Evolutionary conservation across 2,329 filamentous ascomycete species (phyloP).

Genomic region (Verticillium nonalfalfae): DNA sequence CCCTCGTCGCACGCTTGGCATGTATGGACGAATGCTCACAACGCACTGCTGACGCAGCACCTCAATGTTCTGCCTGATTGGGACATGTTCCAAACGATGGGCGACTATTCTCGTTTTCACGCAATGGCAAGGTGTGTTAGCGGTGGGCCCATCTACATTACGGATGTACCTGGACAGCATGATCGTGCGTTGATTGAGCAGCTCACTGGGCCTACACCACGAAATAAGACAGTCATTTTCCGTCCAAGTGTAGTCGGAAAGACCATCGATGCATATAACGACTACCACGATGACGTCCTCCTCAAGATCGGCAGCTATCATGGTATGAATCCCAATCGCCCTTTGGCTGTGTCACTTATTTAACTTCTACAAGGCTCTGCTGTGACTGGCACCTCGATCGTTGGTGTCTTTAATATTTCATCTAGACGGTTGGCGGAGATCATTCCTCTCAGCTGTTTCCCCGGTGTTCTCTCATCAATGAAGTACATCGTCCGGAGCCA

Average conservation of each 20-base stretch:
- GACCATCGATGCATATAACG: conserved; percentile 65
- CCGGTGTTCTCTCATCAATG: conserved; percentile 53
- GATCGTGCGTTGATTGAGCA: conserved; percentile 68
- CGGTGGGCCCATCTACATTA: conserved; percentile 91
- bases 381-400: conserved; percentile 64
- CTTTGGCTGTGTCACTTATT: not conserved
- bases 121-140: conserved; percentile 85
- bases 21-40: conserved; percentile 90
- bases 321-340: conserved; percentile 33
- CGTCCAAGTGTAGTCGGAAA: conserved; percentile 71
- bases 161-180: conserved; percentile 79
- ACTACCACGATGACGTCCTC: conserved; percentile 66
- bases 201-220: conserved; percentile 70
- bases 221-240: conserved; percentile 72
- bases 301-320: conserved; percentile 77
- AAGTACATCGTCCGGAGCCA: conserved; percentile 72
- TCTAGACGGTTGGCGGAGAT: conserved; percentile 58
- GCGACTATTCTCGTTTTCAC: conserved; percentile 73
- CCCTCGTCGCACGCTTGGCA: conserved; percentile 87
- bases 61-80: conserved; percentile 83
- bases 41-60: conserved; percentile 73
- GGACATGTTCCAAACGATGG: conserved; percentile 63
- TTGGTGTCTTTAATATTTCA: conserved; percentile 81
- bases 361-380: conserved; percentile 30
- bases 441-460: conserved; percentile 64